A percentile compares a stretch with the other conserved stretches of the same genome.
Conservation (phyloP, 306 rosid species). For the Gynostemma pentaphyllum region DNA sequence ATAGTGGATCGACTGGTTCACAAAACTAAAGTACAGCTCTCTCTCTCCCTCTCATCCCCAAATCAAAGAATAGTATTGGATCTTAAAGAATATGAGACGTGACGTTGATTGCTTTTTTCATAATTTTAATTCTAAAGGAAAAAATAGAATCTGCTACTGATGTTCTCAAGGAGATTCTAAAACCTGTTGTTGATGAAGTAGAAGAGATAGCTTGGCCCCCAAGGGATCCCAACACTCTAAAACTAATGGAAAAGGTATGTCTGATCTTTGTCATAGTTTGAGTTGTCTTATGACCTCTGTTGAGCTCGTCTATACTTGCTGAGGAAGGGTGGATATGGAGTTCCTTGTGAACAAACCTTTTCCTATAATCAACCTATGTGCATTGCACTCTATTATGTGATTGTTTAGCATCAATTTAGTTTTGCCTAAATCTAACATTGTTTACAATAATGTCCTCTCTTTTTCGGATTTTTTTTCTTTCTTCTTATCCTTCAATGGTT, state of each 20-base stretch:
- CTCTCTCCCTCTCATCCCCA: conserved; percentile 10
- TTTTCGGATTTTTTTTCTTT: neutral
- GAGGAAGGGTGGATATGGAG: neutral
- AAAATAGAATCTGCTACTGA: conserved; percentile 87
- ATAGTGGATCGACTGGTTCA: conserved; percentile 66
- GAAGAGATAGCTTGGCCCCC: conserved; percentile 93
- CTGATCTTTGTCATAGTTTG: neutral
- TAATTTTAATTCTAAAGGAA: conserved; percentile 34
- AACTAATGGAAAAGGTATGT: conserved; percentile 53
- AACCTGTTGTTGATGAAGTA: conserved; percentile 59
- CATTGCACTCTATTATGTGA: neutral
- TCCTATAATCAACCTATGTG: neutral
- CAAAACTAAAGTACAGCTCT: conserved; percentile 54
- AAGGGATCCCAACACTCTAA: conserved; percentile 57
- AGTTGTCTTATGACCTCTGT: neutral
- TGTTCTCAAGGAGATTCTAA: conserved; percentile 66
- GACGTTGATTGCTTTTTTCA: neutral
- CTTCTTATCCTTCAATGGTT: neutral
- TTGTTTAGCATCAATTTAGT: neutral
- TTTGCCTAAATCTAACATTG: neutral
- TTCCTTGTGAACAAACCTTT: neutral
- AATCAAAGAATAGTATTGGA: neutral
- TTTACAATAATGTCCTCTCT: neutral
- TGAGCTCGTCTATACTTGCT: neutral
- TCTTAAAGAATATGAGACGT: neutral